These are phyloP conservation scores for Hymenotorrendiella dingleyae DNA, from an alignment of 2,329 filamentous ascomycete species.

Conservation along the genomic window DNA sequence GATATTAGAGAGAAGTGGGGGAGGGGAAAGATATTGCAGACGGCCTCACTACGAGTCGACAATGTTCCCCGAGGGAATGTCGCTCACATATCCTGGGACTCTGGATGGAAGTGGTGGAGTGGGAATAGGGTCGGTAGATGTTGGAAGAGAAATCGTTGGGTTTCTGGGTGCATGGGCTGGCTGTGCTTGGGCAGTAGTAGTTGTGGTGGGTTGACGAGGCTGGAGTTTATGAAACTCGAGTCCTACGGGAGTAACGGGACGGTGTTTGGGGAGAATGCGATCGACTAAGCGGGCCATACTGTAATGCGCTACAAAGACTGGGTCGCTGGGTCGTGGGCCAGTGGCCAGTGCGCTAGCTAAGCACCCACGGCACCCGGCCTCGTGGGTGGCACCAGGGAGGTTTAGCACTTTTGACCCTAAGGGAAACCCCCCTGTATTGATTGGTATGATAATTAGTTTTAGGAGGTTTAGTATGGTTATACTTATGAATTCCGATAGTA, in stretches of 20 bases:
- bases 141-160: background rate
- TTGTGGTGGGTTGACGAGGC: background rate
- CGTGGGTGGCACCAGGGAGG: too few relatives aligned
- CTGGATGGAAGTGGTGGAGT: background rate
- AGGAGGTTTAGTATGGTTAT: too few relatives aligned
- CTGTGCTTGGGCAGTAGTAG: background rate
- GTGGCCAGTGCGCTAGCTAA: too few relatives aligned
- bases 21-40: background rate
- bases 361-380: too few relatives aligned
- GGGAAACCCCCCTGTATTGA: too few relatives aligned
- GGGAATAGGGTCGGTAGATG: background rate
- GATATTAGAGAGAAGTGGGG: slow-evolving; percentile 2
- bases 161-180: background rate
- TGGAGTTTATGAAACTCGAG: slow-evolving; percentile 6
- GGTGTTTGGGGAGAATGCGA: slow-evolving; percentile 6
- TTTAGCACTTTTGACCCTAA: too few relatives aligned
- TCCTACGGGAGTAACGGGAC: background rate
- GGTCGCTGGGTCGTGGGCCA: too few relatives aligned
- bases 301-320: too few relatives aligned
- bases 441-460: too few relatives aligned
- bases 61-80: background rate
- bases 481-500: too few relatives aligned
- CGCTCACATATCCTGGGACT: slow-evolving; percentile 11
- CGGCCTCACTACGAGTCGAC: background rate
- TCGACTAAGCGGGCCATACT: slow-evolving; percentile 5